Evolutionary conservation across 192 early-diverging fungal genomes (phyloP).

Genomic region (Entomortierella chlamydospora): DNA sequence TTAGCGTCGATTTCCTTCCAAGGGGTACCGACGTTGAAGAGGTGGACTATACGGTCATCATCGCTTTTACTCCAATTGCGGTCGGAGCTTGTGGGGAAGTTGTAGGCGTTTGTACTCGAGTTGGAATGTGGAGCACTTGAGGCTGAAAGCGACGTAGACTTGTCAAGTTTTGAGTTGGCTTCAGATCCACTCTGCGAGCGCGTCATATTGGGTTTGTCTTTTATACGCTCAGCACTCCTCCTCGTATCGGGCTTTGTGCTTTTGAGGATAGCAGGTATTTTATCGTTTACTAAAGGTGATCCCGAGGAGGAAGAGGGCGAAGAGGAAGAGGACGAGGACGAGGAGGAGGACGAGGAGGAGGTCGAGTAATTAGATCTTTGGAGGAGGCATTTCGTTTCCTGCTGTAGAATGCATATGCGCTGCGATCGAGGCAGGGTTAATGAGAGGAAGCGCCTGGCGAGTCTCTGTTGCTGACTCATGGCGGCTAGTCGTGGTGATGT

Average conservation of each 20-base stretch:
- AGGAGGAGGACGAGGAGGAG: background rate
- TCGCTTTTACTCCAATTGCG: slow-evolving; percentile 11
- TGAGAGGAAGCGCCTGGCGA: background rate
- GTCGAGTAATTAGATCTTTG: background rate
- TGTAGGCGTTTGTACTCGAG: no score
- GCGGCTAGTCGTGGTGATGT: no score
- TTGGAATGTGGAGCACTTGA: no score
- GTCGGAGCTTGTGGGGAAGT: background rate
- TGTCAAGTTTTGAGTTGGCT: no score
- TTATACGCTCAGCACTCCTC: background rate
- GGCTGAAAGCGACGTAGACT: no score
- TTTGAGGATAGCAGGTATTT: background rate
- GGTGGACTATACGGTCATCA: slow-evolving; percentile 22
- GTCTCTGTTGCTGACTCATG: slow-evolving; percentile 17
- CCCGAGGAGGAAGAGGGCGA: background rate
- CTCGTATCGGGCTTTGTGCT: slow-evolving; percentile 2
- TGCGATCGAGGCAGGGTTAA: background rate
- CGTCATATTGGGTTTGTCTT: background rate
- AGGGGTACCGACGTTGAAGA: background rate
- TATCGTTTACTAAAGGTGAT: background rate
- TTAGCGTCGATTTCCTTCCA: slow-evolving; percentile 32
- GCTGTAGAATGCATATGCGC: background rate
- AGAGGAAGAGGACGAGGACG: background rate
- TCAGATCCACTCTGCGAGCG: background rate
- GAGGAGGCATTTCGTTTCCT: background rate